A percentile compares a stretch with the other conserved stretches of the same genome.
Conservation (phyloP, 805 yeast genomes). For the Myxozyma mucilagina region DNA sequence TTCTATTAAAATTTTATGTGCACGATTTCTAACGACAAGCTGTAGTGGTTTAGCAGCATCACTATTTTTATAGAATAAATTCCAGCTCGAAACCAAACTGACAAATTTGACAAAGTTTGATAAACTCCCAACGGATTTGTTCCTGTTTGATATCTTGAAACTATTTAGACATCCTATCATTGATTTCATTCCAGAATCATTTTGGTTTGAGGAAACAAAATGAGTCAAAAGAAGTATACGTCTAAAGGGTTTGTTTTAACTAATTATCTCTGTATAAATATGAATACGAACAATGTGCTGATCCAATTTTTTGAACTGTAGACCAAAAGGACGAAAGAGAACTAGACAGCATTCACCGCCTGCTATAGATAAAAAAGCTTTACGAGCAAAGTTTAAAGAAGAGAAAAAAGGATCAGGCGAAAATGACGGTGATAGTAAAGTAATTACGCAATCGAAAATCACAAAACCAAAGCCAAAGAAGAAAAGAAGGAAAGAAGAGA, state of each 20-base stretch:
- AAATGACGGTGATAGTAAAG: neutral
- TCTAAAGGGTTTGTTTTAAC: slow-evolving; percentile 3
- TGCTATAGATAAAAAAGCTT: slow-evolving; percentile 1
- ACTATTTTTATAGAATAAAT: too few relatives aligned
- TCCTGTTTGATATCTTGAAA: too few relatives aligned
- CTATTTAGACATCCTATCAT: too few relatives aligned
- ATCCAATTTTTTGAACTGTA: neutral
- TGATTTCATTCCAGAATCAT: neutral
- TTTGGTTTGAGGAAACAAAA: neutral
- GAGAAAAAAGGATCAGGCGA: neutral
- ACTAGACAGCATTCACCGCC: slow-evolving; percentile 23
- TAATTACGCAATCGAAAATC: neutral
- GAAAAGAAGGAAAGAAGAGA: slow-evolving; percentile 24
- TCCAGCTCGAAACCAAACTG: too few relatives aligned
- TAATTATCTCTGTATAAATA: neutral
- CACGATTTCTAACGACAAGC: too few relatives aligned
- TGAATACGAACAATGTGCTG: neutral
- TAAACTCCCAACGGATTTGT: too few relatives aligned
- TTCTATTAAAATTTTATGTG: too few relatives aligned
- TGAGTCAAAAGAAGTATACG: neutral
- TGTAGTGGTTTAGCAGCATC: too few relatives aligned
- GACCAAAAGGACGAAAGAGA: slow-evolving; percentile 18
- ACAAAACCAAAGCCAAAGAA: slow-evolving; percentile 16
- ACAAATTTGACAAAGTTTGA: too few relatives aligned
- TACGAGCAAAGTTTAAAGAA: neutral